Percentiles rank a stretch among this genome's conserved stretches.
Conservation (phyloP, 2,329 filamentous ascomycete genomes). For the Phaeoacremonium minimum region DNA sequence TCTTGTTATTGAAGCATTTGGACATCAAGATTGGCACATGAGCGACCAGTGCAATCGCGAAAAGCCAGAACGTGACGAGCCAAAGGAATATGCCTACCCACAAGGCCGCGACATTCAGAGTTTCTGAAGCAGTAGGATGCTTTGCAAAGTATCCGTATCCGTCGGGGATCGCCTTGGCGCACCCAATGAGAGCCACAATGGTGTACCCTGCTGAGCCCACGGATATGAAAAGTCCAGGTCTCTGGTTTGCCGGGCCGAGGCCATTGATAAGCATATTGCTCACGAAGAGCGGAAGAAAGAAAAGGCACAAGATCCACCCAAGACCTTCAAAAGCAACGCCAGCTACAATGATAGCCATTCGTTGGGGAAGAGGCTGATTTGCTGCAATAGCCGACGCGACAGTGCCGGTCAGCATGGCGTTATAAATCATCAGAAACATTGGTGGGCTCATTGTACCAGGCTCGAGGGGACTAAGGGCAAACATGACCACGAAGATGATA, state of each 20-base stretch:
- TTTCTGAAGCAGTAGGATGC: conserved; percentile 6
- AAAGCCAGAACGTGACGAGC: conserved; percentile 1
- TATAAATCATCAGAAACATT: neutral
- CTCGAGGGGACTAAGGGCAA: neutral
- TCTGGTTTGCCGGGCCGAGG: neutral
- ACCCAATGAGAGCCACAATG: conserved; percentile 10
- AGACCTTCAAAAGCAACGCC: conserved; percentile 1
- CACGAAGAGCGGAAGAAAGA: too few relatives aligned
- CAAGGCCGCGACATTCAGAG: conserved; percentile 4
- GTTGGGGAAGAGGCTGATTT: neutral
- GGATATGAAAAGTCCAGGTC: conserved; percentile 2
- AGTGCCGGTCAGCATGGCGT: conserved; percentile 1
- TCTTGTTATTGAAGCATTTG: too few relatives aligned
- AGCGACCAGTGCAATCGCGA: neutral
- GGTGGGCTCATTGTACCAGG: conserved; percentile 1
- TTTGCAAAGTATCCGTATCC: conserved; percentile 10
- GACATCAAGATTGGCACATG: conserved; percentile 4
- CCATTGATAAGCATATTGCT: conserved; percentile 1
- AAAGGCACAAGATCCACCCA: too few relatives aligned
- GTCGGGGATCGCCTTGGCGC: conserved; percentile 7
- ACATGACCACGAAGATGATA: conserved; percentile 1
- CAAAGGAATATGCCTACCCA: conserved; percentile 7
- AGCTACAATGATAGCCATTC: neutral
- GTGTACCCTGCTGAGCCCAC: conserved; percentile 8
- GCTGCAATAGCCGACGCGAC: conserved; percentile 1